A percentile compares a stretch with the other conserved stretches of the same genome.
These are phyloP conservation scores for Phaeotremella fagi DNA, from an alignment of 768 basidiomycete species.

Conservation along the genomic window DNA sequence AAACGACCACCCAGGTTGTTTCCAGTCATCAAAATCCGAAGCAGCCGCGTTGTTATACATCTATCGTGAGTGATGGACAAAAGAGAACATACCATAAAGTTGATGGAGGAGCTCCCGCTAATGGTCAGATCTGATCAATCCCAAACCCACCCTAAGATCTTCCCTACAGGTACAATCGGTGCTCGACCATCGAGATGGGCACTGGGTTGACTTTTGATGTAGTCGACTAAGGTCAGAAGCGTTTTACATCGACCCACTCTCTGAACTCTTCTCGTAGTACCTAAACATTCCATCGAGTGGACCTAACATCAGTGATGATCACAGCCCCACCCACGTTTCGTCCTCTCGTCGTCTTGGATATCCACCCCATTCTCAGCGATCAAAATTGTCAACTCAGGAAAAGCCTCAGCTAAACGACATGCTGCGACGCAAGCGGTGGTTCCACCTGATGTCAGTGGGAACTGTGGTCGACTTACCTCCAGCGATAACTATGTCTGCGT, in stretches of 20 bases:
- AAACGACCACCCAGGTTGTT: slow-evolving; percentile 21
- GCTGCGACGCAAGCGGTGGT: slow-evolving; percentile 18
- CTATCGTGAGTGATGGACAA: slow-evolving; percentile 1
- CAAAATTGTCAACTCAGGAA: slow-evolving; percentile 14
- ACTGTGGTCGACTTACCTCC: slow-evolving; percentile 2
- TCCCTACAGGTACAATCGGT: slow-evolving; percentile 13
- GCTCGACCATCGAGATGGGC: slow-evolving; percentile 9
- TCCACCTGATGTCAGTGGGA: slow-evolving; percentile 9
- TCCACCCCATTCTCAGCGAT: slow-evolving; percentile 14
- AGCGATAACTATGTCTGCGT: slow-evolving; percentile 5
- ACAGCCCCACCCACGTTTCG: background rate
- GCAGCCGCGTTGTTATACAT: slow-evolving; percentile 22
- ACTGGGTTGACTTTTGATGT: slow-evolving; percentile 5
- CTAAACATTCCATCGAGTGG: slow-evolving; percentile 23
- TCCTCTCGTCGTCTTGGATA: slow-evolving; percentile 7
- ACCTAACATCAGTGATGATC: background rate
- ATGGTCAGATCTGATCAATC: too few relatives aligned
- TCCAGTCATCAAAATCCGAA: slow-evolving; percentile 26
- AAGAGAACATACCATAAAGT: background rate
- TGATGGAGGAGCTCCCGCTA: background rate
- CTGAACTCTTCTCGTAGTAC: slow-evolving; percentile 5
- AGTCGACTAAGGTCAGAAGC: background rate
- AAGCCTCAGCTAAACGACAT: slow-evolving; percentile 10
- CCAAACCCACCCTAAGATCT: slow-evolving; percentile 20
- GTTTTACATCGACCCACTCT: slow-evolving; percentile 5